These are phyloP conservation scores for Phaeoacremonium minimum DNA, from an alignment of 2,329 filamentous ascomycete genomes.

Conservation along the genomic window DNA sequence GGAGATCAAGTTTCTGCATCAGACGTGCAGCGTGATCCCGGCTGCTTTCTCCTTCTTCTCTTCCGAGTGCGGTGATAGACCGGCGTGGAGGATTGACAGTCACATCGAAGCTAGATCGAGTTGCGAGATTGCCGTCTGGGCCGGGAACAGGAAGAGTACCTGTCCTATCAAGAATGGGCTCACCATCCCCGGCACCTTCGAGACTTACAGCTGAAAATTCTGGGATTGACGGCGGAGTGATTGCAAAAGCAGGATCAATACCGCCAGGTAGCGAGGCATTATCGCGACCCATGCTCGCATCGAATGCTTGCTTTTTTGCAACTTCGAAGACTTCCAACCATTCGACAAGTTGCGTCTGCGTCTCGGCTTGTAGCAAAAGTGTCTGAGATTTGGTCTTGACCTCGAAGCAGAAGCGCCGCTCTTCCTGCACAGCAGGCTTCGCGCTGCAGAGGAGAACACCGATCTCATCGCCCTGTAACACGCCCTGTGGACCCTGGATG, in stretches of 20 bases:
- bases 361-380: conserved; percentile 87
- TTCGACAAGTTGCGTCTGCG: conserved; percentile 84
- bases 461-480: conserved; percentile 94
- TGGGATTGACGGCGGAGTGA: conserved; percentile 80
- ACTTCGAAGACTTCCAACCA: conserved; percentile 94
- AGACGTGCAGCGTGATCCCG: conserved; percentile 82
- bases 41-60: conserved; percentile 68
- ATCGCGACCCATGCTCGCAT: conserved; percentile 58
- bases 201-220: conserved; percentile 82
- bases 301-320: conserved; percentile 87
- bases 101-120: conserved; percentile 71
- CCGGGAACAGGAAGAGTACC: conserved; percentile 63
- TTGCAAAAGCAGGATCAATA: conserved; percentile 78
- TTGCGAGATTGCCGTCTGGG: conserved; percentile 45
- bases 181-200: conserved; percentile 26
- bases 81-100: conserved; percentile 40
- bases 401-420: conserved; percentile 94
- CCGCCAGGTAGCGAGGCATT: conserved; percentile 41
- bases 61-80: conserved; percentile 49
- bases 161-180: conserved; percentile 48
- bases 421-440: conserved; percentile 85
- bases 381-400: conserved; percentile 96
- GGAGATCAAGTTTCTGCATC: conserved; percentile 88
- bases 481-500: conserved; percentile 76
- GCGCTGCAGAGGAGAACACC: conserved; percentile 92